Percentiles rank a stretch among this genome's conserved stretches.
Evolutionary conservation across 805 yeast species (phyloP).

Genomic region (Wickerhamomyces pijperi): DNA sequence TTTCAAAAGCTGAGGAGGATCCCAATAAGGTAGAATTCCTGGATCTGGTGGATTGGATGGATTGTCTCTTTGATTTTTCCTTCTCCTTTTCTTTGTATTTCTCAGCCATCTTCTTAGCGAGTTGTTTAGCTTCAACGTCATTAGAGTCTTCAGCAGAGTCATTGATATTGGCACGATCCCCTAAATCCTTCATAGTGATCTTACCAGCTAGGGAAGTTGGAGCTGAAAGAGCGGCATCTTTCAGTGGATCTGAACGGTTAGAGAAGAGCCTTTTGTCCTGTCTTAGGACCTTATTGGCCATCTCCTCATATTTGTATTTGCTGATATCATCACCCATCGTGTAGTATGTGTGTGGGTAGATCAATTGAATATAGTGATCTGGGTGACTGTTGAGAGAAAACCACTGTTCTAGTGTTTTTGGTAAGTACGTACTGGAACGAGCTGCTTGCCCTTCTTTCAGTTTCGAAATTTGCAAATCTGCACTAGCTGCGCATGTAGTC

Average conservation of each 20-base stretch:
- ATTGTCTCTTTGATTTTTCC: neutral
- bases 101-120: conserved; percentile 12
- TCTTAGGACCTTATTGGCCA: conserved; percentile 66
- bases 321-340: conserved; percentile 13
- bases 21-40: conserved; percentile 21
- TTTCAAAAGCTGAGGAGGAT: conserved; percentile 27
- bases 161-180: conserved; percentile 23
- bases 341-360: too few species aligned
- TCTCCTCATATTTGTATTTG: conserved; percentile 51
- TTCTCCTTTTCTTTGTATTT: conserved; percentile 11
- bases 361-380: too few species aligned
- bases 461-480: too few species aligned
- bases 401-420: too few species aligned
- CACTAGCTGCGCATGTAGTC: too few species aligned
- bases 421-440: too few species aligned
- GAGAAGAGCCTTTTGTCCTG: conserved; percentile 44
- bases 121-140: conserved; percentile 12
- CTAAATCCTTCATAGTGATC: conserved; percentile 63
- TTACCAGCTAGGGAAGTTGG: conserved; percentile 69
- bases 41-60: conserved; percentile 3
- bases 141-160: conserved; percentile 9
- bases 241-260: conserved; percentile 24
- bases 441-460: too few species aligned
- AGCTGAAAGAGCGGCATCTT: conserved; percentile 40
- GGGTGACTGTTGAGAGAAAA: too few species aligned